Evolutionary conservation across 768 basidiomycete species (phyloP).

Genomic region (Leccinum aurantiacum): DNA sequence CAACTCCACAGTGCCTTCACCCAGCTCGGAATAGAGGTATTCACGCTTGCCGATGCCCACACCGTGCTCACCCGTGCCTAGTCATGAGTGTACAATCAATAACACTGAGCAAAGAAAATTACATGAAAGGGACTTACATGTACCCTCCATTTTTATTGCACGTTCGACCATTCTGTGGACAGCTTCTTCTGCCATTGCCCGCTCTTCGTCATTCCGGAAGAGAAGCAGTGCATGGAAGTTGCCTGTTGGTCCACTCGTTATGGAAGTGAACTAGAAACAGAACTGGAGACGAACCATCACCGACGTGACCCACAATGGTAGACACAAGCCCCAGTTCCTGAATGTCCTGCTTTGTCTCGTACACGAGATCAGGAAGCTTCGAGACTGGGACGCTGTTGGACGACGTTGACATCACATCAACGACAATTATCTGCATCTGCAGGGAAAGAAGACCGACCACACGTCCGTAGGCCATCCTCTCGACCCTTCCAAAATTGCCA

Average conservation of each 20-base stretch:
- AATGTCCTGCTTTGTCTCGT: conserved; percentile 74
- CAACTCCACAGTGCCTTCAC: conserved; percentile 74
- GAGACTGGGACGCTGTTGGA: conserved; percentile 59
- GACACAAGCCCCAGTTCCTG: conserved; percentile 52
- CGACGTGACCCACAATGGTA: conserved; percentile 73
- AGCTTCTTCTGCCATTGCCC: conserved; percentile 39
- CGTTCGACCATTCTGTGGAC: conserved; percentile 65
- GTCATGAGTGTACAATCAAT: not conserved
- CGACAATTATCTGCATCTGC: not conserved
- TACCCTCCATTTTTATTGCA: conserved; percentile 71
- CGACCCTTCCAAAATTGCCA: conserved; percentile 59
- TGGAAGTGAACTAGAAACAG: conserved; percentile 11
- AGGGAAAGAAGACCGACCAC: conserved; percentile 43
- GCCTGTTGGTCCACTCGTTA: conserved; percentile 28
- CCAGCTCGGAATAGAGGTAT: conserved; percentile 81
- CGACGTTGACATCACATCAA: not conserved
- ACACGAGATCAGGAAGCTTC: conserved; percentile 60
- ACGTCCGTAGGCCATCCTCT: conserved; percentile 77
- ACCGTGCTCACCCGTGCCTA: conserved; percentile 82
- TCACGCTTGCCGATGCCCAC: conserved; percentile 84
- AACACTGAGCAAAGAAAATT: not conserved
- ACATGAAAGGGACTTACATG: conserved; percentile 47
- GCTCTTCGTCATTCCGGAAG: conserved; percentile 58
- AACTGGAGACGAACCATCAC: conserved; percentile 55
- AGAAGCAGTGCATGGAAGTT: conserved; percentile 58